Base-by-base conservation (phyloP, 1,284 basidiomycete genomes). In the Bondarzewia mesenterica region DNA sequence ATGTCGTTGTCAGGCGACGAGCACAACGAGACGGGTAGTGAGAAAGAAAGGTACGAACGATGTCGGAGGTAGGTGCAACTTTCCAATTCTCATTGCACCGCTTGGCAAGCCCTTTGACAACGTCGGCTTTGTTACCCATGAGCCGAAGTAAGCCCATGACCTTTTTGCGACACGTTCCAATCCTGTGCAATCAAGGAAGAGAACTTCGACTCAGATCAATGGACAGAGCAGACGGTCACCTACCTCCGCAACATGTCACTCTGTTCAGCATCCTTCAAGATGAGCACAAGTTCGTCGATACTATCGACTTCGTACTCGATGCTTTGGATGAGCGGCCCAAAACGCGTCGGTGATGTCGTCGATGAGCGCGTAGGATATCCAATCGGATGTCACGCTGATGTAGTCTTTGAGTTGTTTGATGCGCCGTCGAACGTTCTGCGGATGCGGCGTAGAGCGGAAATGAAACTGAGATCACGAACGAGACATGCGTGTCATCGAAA, bases 311-410 rank as follows among this genome's bases (percentile, higher is more conserved):
- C 96, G 62, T 98, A 99, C 67, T 99, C 96, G 66, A 99, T 99
- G 60, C 86, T 85, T 66, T 98, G 96, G 60, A 99, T 99, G 48
- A 99, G 78, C 14, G 96, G 96, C 1, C 95, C 96, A 66, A n/a
- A 99, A 99, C 4, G 94, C 95, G 66, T 99, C 96, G 48, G 96
- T 99, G 63, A 99, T 99, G 70, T 99, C 96, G 69, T 99, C 96
- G 62, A 99, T 99, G 51, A 99, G 82, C 15, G 96, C 96, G 60
- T 99, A 99, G 12, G 94, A 98, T 58, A 99, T 99, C 96, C 96
- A 99, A 69, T 99, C 96, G 3, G 93, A 96, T 0, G 96, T 98
- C 57, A 99, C 96, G 54, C 82, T 89, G 68, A 99, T 99, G 70
- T 98, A 99, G 73, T 99, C 96, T 64, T 96, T 97, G 54, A 99